Evolutionary conservation across 169 alveolate species (phyloP).

Genomic region (Cyclospora cayetanensis): DNA sequence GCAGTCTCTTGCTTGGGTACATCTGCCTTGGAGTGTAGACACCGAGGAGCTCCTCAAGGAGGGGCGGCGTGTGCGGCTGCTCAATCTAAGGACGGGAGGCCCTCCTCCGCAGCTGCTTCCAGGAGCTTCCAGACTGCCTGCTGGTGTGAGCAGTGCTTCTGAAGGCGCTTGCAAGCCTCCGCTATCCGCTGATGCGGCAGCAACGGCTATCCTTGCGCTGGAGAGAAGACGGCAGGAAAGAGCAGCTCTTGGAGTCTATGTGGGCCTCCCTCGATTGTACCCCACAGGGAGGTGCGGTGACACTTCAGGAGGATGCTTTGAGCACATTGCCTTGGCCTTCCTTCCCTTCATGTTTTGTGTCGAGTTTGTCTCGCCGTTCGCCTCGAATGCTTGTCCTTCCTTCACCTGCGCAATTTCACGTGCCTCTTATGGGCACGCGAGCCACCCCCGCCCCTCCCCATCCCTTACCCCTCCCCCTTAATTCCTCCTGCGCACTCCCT

Average conservation of each 20-base stretch:
- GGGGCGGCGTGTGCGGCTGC: constrained; percentile 12
- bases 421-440: no score
- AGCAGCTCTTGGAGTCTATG: background rate
- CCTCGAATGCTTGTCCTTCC: no score
- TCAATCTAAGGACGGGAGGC: background rate
- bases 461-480: no score
- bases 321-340: no score
- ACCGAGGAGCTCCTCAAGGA: background rate
- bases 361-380: no score
- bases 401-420: no score
- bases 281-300: background rate
- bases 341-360: no score
- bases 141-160: background rate
- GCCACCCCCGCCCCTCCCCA: no score
- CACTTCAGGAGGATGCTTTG: no score
- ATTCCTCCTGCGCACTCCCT: no score
- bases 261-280: background rate
- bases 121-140: no score
- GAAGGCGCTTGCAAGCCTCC: no score
- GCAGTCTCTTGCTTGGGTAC: background rate
- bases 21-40: background rate
- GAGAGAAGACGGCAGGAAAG: background rate
- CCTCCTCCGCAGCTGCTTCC: constrained; percentile 2
- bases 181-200: background rate
- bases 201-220: background rate